Evolutionary conservation across 768 basidiomycete species (phyloP), one percentile per base, ranked within the genome.

Genomic region (Tulasnella sp.): DNA sequence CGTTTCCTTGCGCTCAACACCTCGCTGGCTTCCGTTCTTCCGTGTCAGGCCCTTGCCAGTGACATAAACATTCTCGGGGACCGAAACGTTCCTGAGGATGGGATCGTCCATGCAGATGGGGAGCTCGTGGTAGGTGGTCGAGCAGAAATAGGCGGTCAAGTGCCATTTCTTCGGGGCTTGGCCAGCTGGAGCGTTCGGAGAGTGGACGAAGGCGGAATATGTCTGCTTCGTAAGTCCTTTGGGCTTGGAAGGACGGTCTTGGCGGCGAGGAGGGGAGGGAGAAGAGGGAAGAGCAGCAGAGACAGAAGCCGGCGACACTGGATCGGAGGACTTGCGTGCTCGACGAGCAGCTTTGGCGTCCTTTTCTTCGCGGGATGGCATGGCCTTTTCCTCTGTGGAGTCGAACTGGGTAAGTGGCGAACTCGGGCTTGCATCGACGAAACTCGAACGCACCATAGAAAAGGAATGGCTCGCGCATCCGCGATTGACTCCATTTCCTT

Each of bases 151-250:
- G 83, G 40, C 84, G 12, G 74, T 74, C 66, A 92, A 85, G 80
- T 92, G 90, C 90, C 90, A 92, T 44, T 84, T 91, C 91, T 52
- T 86, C 84, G 35, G 59, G 16, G 84, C 84, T 59, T 59, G 52
- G 29, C 26, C 26, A 68, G 84, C 84, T 70, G 81, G 81, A 42
- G 84, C 81, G n/a, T 59, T 87, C 42, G 87, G 88, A 73, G 88
- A 81, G 77, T 88, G 83, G 62, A 91, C 89, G 42, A 87, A 86
- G 35, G 90, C 90, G 8, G 90, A 91, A 77, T 91, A 92, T 0
- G 91, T 92, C 78, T 92, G 91, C 81, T 92, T 92, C 52, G 90
- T 92, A 67, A 92, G 83, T n/a, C 91, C 91, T 74, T 90, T 87
- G 17, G 87, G 87, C 75, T 91, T 91, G 41, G 89, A 87, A 12